These are phyloP conservation scores for Colletotrichum tamarilloi DNA, from an alignment of 2,329 filamentous ascomycete genomes.

Conservation along the genomic window DNA sequence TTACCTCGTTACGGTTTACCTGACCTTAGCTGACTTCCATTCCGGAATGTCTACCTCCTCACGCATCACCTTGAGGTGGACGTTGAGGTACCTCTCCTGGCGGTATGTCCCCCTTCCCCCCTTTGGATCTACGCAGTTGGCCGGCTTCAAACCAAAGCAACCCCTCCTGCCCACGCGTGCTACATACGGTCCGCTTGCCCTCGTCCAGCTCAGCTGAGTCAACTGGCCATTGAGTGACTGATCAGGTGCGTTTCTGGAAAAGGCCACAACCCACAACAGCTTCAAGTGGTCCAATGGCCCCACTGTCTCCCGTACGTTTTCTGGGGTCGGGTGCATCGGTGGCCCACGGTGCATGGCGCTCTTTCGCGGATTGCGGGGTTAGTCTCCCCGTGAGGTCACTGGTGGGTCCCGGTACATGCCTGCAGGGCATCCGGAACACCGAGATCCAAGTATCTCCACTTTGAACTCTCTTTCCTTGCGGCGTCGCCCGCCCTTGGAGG, in stretches of 20 bases:
- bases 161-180: not conserved
- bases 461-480: not conserved
- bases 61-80: slow-evolving; percentile 1
- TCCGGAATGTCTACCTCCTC: slow-evolving; percentile 3
- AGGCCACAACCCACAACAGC: slow-evolving; percentile 34
- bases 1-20: not conserved
- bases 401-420: slow-evolving; percentile 33
- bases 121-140: slow-evolving; percentile 15
- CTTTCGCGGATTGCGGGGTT: slow-evolving; percentile 42
- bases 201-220: slow-evolving; percentile 16
- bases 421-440: slow-evolving; percentile 20
- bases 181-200: too few species aligned
- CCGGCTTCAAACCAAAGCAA: slow-evolving; percentile 7
- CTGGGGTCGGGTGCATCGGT: slow-evolving; percentile 42
- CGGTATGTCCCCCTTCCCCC: not conserved
- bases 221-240: slow-evolving; percentile 19
- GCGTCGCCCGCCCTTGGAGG: not conserved
- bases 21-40: not conserved
- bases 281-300: slow-evolving; percentile 35
- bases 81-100: slow-evolving; percentile 7
- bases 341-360: slow-evolving; percentile 31
- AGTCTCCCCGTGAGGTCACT: slow-evolving; percentile 34
- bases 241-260: slow-evolving; percentile 35
- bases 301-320: slow-evolving; percentile 37
- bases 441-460: slow-evolving; percentile 25